Base-by-base conservation (phyloP, 352 stramenopile genomes). In the Phytophthora pisi region DNA sequence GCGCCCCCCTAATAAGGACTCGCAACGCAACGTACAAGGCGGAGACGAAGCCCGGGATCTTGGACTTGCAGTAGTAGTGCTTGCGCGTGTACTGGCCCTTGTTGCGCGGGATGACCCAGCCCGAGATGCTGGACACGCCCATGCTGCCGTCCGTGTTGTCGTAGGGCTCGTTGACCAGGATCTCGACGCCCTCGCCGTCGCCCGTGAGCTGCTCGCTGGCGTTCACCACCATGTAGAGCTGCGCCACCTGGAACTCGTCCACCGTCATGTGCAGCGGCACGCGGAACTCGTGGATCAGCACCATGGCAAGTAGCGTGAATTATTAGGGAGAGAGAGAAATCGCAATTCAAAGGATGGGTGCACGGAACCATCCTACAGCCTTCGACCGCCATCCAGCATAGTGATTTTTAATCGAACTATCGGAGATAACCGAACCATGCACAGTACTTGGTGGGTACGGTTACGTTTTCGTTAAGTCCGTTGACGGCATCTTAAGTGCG, bases 1-100 rank as follows among this genome's bases (percentile, higher is more conserved):
- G 2, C 24, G 2, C 24, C 24, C 24, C 34, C 34, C 34, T 40
- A 40, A 40, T 40, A 40, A 40, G 34, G 31, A 38, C 31, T 15
- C 9, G 9, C 1, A 38, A 0, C 0, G 31, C 28, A 31, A 26
- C 28, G 5, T 90, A 94, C 86, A 95, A 86, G 45, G 85, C 81
- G 5, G 84, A 92, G 10, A 95, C 77, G 61, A 91, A 89, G 63
- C 81, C 76, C 8, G 88, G 88, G 66, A 96, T 93, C 69, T 91
- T 88, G 61, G 78, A 91, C 75, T 91, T 90, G 80, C 81, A 87
- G 73, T 93, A 93, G 73, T 96, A 96, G 74, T 96, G 87, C 70
- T 96, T 96, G 66, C 87, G 83, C 55, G 88, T 96, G 76, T 96
- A 96, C 70, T 96, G 88, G 47, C 88, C 88, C 63, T 89, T 92